A percentile compares a stretch with the other conserved stretches of the same genome.
phyloP scores from a whole-genome alignment of 805 yeast genomes.

The Monosporozyma yasuniensis region DNA sequence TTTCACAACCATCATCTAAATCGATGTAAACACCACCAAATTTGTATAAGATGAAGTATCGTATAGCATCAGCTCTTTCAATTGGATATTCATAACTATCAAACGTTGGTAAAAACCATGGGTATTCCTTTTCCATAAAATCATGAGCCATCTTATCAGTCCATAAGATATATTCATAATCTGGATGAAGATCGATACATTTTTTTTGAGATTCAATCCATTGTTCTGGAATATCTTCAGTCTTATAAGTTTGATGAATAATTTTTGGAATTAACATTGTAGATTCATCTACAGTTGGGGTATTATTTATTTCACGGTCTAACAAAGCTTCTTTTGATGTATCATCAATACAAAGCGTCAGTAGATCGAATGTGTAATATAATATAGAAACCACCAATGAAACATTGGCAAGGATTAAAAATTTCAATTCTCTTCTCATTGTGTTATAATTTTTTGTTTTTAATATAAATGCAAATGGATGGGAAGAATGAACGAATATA shows the following conservation, averaged over 20 bases:
- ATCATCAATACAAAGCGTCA: constrained; percentile 62
- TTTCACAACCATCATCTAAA: constrained; percentile 76
- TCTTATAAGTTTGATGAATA: constrained; percentile 87
- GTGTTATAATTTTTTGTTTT: background rate
- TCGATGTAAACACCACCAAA: constrained; percentile 88
- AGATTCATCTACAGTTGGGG: background rate
- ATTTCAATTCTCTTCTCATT: constrained; percentile 58
- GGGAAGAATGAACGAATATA: background rate
- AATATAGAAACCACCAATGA: constrained; percentile 41
- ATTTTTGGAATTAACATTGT: constrained; percentile 61
- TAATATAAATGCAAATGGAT: background rate
- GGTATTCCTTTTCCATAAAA: constrained; percentile 66
- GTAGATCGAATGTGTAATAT: constrained; percentile 58
- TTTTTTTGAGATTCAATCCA: constrained; percentile 73
- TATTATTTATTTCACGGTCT: background rate
- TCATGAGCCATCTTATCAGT: constrained; percentile 76
- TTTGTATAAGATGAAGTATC: constrained; percentile 73
- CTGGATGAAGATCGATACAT: constrained; percentile 72
- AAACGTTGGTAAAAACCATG: constrained; percentile 78
- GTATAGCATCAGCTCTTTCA: constrained; percentile 80
- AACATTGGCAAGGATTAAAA: constrained; percentile 49
- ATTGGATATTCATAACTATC: constrained; percentile 72
- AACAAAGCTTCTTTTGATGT: constrained; percentile 51
- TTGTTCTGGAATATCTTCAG: constrained; percentile 61
- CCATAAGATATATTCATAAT: constrained; percentile 80